Evolutionary conservation across 345 rosid genomes (phyloP).

Genomic region (Citrus sinensis): DNA sequence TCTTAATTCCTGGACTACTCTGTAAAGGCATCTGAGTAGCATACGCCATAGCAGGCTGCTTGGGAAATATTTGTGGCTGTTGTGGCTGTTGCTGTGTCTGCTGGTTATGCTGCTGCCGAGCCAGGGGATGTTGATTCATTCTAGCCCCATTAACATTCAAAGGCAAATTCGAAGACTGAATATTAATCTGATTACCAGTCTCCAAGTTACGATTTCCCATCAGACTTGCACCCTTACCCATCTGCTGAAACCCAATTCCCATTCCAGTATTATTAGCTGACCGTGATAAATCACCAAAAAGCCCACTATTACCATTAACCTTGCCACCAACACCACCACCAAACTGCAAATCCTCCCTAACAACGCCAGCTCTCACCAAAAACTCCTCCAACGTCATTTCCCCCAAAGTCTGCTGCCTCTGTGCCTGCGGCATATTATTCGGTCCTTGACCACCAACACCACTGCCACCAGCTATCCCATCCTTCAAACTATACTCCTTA

Average conservation of each 20-base stretch:
- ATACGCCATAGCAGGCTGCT: slow-evolving; percentile 52
- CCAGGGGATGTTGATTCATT: slow-evolving; percentile 41
- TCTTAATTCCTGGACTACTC: slow-evolving; percentile 54
- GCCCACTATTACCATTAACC: slow-evolving; percentile 38
- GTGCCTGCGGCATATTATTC: slow-evolving; percentile 53
- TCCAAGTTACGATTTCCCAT: slow-evolving; percentile 33
- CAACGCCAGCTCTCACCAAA: slow-evolving; percentile 78
- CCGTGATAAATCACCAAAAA: slow-evolving; percentile 39
- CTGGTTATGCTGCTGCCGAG: slow-evolving; percentile 34
- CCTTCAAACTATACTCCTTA: slow-evolving; percentile 44
- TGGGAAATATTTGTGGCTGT: slow-evolving; percentile 51
- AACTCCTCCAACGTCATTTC: slow-evolving; percentile 98
- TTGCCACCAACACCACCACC: slow-evolving; percentile 23
- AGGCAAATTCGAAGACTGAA: slow-evolving; percentile 62
- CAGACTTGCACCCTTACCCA: slow-evolving; percentile 32
- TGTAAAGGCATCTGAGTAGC: slow-evolving; percentile 47
- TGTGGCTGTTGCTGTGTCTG: slow-evolving; percentile 47
- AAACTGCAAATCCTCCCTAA: slow-evolving; percentile 64
- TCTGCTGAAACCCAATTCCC: slow-evolving; percentile 53
- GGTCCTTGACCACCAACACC: slow-evolving; percentile 23
- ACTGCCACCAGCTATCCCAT: slow-evolving; percentile 18
- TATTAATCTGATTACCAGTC: slow-evolving; percentile 30
- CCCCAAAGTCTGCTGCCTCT: slow-evolving; percentile 86
- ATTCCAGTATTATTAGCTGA: slow-evolving; percentile 29
- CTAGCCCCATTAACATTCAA: slow-evolving; percentile 55